Conservation (phyloP, 2,329 filamentous ascomycete genomes). For the Alternaria incomplexa region DNA sequence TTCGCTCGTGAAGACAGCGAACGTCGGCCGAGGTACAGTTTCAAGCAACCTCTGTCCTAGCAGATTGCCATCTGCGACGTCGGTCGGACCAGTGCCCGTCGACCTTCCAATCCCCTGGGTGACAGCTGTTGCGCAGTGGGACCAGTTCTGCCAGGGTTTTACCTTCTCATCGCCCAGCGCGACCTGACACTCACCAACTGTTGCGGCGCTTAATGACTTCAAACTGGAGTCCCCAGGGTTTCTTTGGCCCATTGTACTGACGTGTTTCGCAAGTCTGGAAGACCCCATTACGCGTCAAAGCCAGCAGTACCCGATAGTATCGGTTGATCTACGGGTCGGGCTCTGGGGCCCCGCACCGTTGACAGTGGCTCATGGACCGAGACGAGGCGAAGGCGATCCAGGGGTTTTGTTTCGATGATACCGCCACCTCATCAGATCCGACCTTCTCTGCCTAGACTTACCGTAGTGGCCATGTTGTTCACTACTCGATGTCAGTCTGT, state of each 20-base stretch:
- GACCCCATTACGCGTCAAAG: constrained; percentile 21
- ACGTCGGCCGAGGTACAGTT: constrained; percentile 9
- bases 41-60: constrained; percentile 4
- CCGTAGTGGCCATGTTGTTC: neutral
- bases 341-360: constrained; percentile 35
- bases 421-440: constrained; percentile 4
- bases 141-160: neutral
- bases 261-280: constrained; percentile 7
- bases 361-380: constrained; percentile 24
- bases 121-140: neutral
- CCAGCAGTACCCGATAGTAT: constrained; percentile 8
- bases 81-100: constrained; percentile 9
- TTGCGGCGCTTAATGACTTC: neutral
- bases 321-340: constrained; percentile 23
- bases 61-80: constrained; percentile 8
- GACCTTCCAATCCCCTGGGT: neutral
- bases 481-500: neutral
- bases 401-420: constrained; percentile 20
- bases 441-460: neutral
- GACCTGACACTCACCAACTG: neutral
- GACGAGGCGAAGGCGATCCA: constrained; percentile 21
- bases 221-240: constrained; percentile 1
- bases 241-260: constrained; percentile 14
- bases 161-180: neutral
- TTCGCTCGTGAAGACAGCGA: constrained; percentile 2